Base-by-base conservation (phyloP, 345 rosid genomes). In the Eutrema japonicum region DNA sequence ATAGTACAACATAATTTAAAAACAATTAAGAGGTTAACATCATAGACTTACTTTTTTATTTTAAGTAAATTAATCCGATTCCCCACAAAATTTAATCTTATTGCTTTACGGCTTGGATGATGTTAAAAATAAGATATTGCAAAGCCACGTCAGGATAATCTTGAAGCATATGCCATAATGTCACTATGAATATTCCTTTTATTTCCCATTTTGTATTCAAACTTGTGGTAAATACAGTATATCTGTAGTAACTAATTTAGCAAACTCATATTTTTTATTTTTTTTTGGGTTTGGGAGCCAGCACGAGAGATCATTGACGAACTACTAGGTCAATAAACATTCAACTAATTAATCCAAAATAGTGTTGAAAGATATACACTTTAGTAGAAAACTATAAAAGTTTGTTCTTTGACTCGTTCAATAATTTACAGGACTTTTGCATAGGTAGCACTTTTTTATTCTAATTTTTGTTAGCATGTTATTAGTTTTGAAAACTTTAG, bases 71-170 rank as follows among this genome's bases (percentile, higher is more conserved):
- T 71, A 71, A 67, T 75, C 68, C 46, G 40, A 51, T 52, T 52
- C 52, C 53, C 58, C 48, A 30, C 3, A 22, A 22, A 41, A 33
- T 36, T 33, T 10, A 66, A 67, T 40, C 72, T 66, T 57, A 41
- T 69, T 76, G 79, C 75, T 76, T 76, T 76, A 76, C 65, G 79
- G 79, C 12, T 76, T 70, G 53, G 66, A 33, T 70, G 65, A 70
- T 70, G 60, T 70, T 76, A 8, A 70, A 64, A 70, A 48, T 40
- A 55, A 36, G 79, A 70, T 70, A 76, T 70, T 55, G 79, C 71
- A n/a, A 70, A 64, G 75, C 66, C 72, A 76, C 71, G 75, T 70
- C 76, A 76, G 66, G 71, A 48, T 70, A 16, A 76, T 70, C 80
- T 70, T 76, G 10, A 75, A 75, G 79, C 74, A 68, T 75, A 75